Base-by-base conservation (phyloP, 257 asterid genomes). In the Marsdenia floribunda region DNA sequence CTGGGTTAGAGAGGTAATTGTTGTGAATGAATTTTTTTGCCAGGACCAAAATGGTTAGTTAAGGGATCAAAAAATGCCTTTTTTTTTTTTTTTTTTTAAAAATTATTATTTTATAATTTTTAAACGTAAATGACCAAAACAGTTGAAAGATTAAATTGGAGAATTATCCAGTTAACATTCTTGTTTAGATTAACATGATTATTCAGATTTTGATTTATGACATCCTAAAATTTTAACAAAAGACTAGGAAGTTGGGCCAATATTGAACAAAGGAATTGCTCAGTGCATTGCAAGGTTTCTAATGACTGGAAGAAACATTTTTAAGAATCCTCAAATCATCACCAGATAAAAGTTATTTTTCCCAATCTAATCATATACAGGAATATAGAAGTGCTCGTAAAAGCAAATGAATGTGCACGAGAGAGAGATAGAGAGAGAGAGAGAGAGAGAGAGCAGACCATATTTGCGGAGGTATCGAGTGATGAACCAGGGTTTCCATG, bases 391-490 rank as follows among this genome's bases (percentile, higher is more conserved):
- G 26, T 6, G n/a, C 38, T 21, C 49, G 29, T 3, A 49, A 22
- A 22, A 12, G 15, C 64, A 46, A 11, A 38, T 11, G 38, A 9
- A 49, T 22, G 15, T 15, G 37, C 35, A 18, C 12, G 40, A 5
- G 16, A 35, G 26, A 80, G 73, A 22, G 47, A 70, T 16, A 70
- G 35, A 1, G 50, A 67, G 71, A n/a, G 40, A 5, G 16, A 35
- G 26, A 80, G 73, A 22, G 47, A 70, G n/a, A 70, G 35, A 1
- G 50, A 67, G 71, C 86, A 67, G 75, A 91, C 96, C 88, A 72
- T 82, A 86, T 85, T 83, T 77, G 52, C 78, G 86, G 83, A 91
- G 87, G 82, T 81, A 87, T 40, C 82, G 82, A 78, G 81, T 55
- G 59, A 83, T 42, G 66, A 73, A 77, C 86, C 76, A 87, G 58